These are phyloP conservation scores for Tylopilus plumbeoviolaceoides DNA, from an alignment of 768 basidiomycete species.

Conservation along the genomic window DNA sequence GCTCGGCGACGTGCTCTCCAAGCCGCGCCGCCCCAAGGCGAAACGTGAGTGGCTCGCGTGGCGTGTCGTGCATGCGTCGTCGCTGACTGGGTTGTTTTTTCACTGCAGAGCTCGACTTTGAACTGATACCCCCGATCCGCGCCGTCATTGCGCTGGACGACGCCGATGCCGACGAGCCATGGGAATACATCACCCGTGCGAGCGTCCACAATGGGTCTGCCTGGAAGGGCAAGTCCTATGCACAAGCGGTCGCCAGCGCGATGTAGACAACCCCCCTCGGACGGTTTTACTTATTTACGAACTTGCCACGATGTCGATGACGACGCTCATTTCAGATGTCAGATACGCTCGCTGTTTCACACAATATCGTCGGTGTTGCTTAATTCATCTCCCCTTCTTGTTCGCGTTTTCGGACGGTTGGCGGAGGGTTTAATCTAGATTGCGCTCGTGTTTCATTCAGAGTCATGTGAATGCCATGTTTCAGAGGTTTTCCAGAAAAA, in stretches of 20 bases:
- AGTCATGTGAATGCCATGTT: not conserved
- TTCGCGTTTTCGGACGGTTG: slow-evolving; percentile 6
- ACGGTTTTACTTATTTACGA: not conserved
- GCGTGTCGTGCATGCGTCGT: not conserved
- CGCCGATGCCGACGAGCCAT: slow-evolving; percentile 25
- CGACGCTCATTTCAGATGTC: slow-evolving; percentile 16
- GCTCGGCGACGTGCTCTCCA: slow-evolving; percentile 26
- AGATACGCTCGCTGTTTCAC: slow-evolving; percentile 9
- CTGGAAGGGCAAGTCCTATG: slow-evolving; percentile 33
- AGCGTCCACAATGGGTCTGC: slow-evolving; percentile 24
- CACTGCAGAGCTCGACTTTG: slow-evolving; percentile 25
- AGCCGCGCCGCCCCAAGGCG: slow-evolving; percentile 19
- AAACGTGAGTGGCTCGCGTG: slow-evolving; percentile 18
- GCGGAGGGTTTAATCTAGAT: slow-evolving; percentile 9
- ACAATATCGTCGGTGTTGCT: not conserved
- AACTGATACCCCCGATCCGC: slow-evolving; percentile 29
- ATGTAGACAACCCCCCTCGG: slow-evolving; percentile 11
- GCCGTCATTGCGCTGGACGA: slow-evolving; percentile 32
- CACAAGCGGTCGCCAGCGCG: slow-evolving; percentile 24
- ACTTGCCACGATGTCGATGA: slow-evolving; percentile 9
- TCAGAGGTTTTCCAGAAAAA: not conserved
- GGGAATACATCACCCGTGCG: slow-evolving; percentile 31
- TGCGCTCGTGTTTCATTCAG: not conserved
- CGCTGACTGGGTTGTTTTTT: not conserved
- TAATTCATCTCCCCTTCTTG: slow-evolving; percentile 15